Evolutionary conservation across 179 eudicot genomes (phyloP), one percentile per base, ranked within the genome.

Genomic region (Silene vulgaris): DNA sequence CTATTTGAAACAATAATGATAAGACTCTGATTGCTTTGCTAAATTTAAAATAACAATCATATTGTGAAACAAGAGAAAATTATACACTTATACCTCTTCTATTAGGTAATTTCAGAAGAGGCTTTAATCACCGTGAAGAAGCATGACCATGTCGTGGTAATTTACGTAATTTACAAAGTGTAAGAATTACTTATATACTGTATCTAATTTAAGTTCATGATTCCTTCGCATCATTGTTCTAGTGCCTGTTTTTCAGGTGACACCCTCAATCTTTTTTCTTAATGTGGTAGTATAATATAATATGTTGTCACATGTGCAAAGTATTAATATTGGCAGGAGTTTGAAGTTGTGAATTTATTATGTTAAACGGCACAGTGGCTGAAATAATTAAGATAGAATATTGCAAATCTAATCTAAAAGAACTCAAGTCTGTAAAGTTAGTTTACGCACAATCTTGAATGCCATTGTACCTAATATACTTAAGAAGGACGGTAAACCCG

Each of bases 181-280:
- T 1, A 12, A 64, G 30, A 20, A 11, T 62, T 62, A 23, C 13
- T 62, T 23, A 62, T 62, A 59, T n/a, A 30, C 3, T 0, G 3
- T 45, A 62, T 62, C 66, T 20, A 29, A 65, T 16, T 30, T 65
- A 14, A 65, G 67, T 65, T 30, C 43, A 30, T 67, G 50, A n/a
- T n/a, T 17, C 14, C 7, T 17, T 67, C 17, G 16, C 19, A 69
- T 65, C 7, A 23, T 62, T 62, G 66, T 12, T 62, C 23, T 62
- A 8, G 66, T 23, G 30, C 29, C 29, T 62, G 4, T 23, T 23
- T 62, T 62, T 62, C 63, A 35, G 17, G 9, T 20, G 59, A 21
- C 59, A 9, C 40, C 30, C 28, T 26, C 40, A 48, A 21, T 52
- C 73, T 69, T 48, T 43, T 48, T 29, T 19, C 73, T 66, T 69